Conservation (phyloP, 208 protist species). For the Leishmania guyanensis region DNA sequence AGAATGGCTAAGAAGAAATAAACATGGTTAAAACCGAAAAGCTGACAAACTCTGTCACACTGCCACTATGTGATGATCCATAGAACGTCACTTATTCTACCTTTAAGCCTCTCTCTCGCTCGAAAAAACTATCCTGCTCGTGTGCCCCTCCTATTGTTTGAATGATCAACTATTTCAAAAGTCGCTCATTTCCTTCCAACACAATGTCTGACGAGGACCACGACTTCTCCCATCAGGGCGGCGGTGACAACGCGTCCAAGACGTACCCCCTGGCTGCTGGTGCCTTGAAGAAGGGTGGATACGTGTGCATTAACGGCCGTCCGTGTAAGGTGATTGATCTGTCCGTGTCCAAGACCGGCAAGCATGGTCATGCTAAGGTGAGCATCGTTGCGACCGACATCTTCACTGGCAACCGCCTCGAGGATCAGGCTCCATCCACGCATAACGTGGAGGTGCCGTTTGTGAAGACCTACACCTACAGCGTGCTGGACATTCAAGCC, state of each 20-base stretch:
- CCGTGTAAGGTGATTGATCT: conserved; percentile 98
- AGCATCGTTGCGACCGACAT: conserved; percentile 98
- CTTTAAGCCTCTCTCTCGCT: background rate
- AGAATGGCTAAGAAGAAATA: background rate
- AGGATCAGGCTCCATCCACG: conserved; percentile 97
- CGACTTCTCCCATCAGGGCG: conserved; percentile 69
- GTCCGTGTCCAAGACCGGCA: conserved; percentile 98
- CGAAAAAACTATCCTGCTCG: background rate
- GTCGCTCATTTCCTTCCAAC: background rate
- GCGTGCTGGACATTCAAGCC: conserved; percentile 92
- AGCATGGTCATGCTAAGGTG: conserved; percentile 99
- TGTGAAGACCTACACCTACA: conserved; percentile 95
- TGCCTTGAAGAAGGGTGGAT: conserved; percentile 90
- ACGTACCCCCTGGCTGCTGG: conserved; percentile 89
- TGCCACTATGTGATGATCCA: background rate
- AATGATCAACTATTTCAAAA: background rate
- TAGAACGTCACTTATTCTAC: background rate
- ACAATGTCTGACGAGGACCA: conserved; percentile 69
- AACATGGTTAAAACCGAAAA: background rate
- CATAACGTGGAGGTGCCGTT: conserved; percentile 97
- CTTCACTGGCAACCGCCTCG: conserved; percentile 98
- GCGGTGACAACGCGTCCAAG: conserved; percentile 71
- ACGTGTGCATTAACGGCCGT: conserved; percentile 87
- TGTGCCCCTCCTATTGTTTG: background rate
- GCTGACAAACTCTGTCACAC: too few species aligned